Evolutionary conservation across 2,329 filamentous ascomycete species (phyloP).

Genomic region (Niveomyces coronatus): DNA sequence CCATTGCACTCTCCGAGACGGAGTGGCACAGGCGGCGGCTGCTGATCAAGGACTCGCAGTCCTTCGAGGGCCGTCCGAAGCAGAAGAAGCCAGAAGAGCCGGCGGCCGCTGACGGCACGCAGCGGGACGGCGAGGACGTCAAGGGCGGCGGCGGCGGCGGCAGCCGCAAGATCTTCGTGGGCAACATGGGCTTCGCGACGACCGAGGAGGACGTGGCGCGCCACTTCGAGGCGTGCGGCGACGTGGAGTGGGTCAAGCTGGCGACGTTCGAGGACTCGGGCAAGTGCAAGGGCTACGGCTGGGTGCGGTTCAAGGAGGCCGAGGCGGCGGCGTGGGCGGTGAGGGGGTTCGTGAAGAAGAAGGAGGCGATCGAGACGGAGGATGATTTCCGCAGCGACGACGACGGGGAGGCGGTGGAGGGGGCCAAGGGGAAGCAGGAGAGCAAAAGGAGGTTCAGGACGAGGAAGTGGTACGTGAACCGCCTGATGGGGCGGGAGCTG

Average conservation of each 20-base stretch:
- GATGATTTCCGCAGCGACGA: conserved; percentile 46
- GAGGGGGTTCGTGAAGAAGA: conserved; percentile 67
- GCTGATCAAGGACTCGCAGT: conserved; percentile 87
- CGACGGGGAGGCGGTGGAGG: conserved; percentile 20
- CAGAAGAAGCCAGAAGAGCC: conserved; percentile 44
- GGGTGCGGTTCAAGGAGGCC: conserved; percentile 80
- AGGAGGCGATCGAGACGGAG: conserved; percentile 52
- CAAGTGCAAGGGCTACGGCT: conserved; percentile 96
- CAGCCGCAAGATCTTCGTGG: conserved; percentile 81
- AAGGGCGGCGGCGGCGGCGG: conserved; percentile 34
- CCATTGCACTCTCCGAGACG: conserved; percentile 77
- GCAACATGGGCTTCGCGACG: conserved; percentile 74
- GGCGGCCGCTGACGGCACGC: too few species aligned
- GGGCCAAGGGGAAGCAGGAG: conserved; percentile 27
- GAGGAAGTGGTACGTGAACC: conserved; percentile 76
- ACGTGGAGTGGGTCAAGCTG: conserved; percentile 72
- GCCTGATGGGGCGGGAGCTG: conserved; percentile 66
- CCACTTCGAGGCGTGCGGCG: conserved; percentile 79
- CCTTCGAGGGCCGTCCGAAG: conserved; percentile 79
- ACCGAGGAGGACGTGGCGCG: conserved; percentile 70
- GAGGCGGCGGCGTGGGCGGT: conserved; percentile 61
- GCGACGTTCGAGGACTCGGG: conserved; percentile 94
- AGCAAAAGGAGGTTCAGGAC: conserved; percentile 47
- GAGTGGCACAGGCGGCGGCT: conserved; percentile 66
- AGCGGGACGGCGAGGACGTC: conserved; percentile 16